These are phyloP conservation scores for Xerocomellus dryophilus DNA, from an alignment of 768 basidiomycete species.

Conservation along the genomic window DNA sequence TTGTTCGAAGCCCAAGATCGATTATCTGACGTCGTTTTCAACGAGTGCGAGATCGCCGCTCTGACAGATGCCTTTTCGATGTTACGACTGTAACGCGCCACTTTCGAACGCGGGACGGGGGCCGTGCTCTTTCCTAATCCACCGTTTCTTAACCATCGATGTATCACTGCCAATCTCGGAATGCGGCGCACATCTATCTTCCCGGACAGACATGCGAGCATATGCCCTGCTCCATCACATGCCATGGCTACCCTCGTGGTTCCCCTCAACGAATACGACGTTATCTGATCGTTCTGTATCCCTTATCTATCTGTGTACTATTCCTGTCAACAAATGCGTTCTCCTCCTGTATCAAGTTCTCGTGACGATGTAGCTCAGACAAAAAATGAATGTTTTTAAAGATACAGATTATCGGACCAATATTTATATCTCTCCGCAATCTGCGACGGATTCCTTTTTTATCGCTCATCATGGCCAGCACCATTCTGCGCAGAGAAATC, in stretches of 20 bases:
- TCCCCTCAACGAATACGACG: neutral
- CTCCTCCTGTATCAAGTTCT: neutral
- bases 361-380: neutral
- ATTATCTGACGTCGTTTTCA: neutral
- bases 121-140: neutral
- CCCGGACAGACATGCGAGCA: neutral
- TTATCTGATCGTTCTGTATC: constrained; percentile 7
- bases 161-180: neutral
- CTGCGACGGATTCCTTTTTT: neutral
- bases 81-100: constrained; percentile 15
- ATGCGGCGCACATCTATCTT: neutral
- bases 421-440: no score
- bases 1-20: constrained; percentile 16
- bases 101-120: neutral
- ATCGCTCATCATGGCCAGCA: neutral
- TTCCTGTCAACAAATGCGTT: neutral
- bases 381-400: neutral
- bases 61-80: constrained; percentile 22
- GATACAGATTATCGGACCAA: neutral
- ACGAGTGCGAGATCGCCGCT: constrained; percentile 15
- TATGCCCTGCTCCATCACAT: neutral
- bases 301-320: neutral
- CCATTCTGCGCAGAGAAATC: no score
- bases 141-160: neutral
- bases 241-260: neutral